A percentile compares a stretch with the other conserved stretches of the same genome.
Conservation (phyloP, 2,329 filamentous ascomycete species). For the Xylariales sp. region DNA sequence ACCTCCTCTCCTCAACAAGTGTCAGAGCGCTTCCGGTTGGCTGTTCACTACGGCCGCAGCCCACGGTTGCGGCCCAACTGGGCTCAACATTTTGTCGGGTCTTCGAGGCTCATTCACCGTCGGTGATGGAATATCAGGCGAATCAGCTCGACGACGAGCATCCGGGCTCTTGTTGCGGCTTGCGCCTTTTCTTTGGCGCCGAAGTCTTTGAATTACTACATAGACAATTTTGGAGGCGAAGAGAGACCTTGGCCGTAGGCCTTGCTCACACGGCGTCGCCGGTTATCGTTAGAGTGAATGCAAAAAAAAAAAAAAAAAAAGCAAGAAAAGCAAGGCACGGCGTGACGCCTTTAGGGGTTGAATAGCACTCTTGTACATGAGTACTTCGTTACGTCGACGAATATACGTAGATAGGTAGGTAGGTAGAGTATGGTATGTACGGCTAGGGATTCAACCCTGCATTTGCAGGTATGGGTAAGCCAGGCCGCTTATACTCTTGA, state of each 20-base stretch:
- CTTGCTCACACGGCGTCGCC: no score
- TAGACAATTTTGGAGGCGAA: neutral
- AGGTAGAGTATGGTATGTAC: no score
- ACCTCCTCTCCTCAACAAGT: constrained; percentile 42
- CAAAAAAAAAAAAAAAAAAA: no score
- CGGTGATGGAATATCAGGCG: neutral
- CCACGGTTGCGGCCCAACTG: constrained; percentile 37
- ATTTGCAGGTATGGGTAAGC: no score
- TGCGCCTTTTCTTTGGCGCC: neutral
- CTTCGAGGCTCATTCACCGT: neutral
- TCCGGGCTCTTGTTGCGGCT: neutral
- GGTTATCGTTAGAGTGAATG: no score
- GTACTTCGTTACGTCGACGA: no score
- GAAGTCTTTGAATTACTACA: neutral
- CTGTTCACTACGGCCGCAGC: constrained; percentile 25
- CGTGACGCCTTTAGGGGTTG: no score
- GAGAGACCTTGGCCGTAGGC: neutral
- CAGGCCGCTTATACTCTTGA: no score
- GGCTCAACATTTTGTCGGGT: constrained; percentile 4
- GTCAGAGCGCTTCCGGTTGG: constrained; percentile 45
- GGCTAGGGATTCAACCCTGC: no score
- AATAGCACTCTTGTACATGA: no score
- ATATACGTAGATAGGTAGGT: no score
- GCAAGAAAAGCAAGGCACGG: no score
- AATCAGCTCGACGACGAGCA: neutral